Base-by-base conservation (phyloP, 106 monocot genomes). In the Platanthera zijinensis region DNA sequence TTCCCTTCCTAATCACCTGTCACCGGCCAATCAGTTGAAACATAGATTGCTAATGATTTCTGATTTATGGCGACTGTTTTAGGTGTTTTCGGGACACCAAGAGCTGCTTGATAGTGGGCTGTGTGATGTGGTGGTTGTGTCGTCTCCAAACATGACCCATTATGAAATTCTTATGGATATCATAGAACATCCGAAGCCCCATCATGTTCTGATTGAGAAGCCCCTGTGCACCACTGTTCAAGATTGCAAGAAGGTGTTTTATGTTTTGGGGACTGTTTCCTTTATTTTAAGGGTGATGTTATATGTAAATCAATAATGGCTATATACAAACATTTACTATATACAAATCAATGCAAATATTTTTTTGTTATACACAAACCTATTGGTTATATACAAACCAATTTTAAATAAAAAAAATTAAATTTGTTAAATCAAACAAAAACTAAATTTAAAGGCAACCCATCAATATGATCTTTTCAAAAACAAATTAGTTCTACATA, bases 111-210 rank as follows among this genome's bases (percentile, higher is more conserved):
- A 93, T 50, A 91, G 93, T 68, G 96, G 89, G 51, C 72, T 89
- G 6, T 96, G 96, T 52, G 96, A 96, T 73, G 90, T 89, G 4
- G 81, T 96, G 10, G 90, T 96, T 11, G 84, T 96, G 13, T 93
- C 96, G 5, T 90, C 96, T 57, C 96, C 96, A 48, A 96, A 96
- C 80, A 96, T 96, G 96, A 96, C 96, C 4, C 96, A 96, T 74
- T 96, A 85, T 77, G 84, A 81, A 59, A 96, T 96, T 57, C 82
- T 96, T 28, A 93, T 93, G 93, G 93, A 96, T 63, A 85, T 96
- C 50, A 82, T 96, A 49, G 48, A 57, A 1, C 85, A 93, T 62
- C 83, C 82, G 1, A 84, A 74, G 13, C 85, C 90, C 5, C 90
- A 96, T 74, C 90, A 93, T 52, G 71, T 96, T 22, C 81, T 96